These are phyloP conservation scores for Corymbia maculata DNA, from an alignment of 345 rosid genomes.

Conservation along the genomic window DNA sequence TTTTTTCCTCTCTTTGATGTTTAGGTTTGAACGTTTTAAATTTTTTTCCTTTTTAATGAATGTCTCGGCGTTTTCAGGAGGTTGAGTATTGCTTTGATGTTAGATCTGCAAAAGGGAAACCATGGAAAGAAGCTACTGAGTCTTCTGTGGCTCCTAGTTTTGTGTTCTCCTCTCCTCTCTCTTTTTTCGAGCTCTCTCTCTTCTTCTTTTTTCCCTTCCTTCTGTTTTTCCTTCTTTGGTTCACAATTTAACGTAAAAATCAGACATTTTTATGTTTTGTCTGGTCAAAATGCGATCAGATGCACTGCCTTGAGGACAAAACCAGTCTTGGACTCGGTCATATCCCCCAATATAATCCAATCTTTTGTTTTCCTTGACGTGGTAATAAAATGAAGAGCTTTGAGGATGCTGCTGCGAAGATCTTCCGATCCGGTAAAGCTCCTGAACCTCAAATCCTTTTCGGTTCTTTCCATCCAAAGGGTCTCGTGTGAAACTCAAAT, in stretches of 20 bases:
- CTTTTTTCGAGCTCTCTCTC: background rate
- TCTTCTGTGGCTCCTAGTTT: conserved; percentile 21
- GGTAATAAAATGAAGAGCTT: background rate
- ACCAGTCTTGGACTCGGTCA: background rate
- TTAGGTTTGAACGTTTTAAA: background rate
- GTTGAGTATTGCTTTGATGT: conserved; percentile 16
- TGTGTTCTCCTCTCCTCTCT: background rate
- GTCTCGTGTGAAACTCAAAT: background rate
- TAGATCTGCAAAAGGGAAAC: conserved; percentile 53
- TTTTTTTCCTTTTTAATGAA: conserved; percentile 53
- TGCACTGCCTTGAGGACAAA: background rate
- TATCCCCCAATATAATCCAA: background rate
- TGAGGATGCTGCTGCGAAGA: background rate
- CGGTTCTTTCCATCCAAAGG: background rate
- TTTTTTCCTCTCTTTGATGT: conserved; percentile 1
- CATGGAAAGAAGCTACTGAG: conserved; percentile 3
- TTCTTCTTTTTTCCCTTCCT: background rate
- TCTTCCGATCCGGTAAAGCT: background rate
- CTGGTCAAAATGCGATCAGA: background rate
- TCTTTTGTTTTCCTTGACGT: background rate
- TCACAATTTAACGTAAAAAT: background rate
- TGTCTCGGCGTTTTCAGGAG: conserved; percentile 63
- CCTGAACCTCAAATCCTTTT: background rate
- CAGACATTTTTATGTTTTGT: background rate
- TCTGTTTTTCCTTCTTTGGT: background rate